Evolutionary conservation across 768 basidiomycete genomes (phyloP).

Genomic region (Auricularia auricula-judae): DNA sequence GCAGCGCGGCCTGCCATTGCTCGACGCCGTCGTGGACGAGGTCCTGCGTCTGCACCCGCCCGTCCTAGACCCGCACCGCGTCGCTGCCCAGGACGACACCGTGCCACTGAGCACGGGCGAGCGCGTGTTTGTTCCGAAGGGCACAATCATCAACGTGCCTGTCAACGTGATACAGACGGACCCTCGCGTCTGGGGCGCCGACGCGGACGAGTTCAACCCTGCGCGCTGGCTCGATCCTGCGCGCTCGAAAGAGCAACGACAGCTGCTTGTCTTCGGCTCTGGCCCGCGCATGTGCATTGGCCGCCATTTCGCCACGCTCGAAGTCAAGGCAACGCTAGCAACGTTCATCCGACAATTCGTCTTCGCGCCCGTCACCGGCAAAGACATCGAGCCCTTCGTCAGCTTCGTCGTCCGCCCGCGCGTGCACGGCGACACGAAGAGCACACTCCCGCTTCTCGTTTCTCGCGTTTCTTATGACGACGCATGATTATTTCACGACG

Average conservation of each 20-base stretch:
- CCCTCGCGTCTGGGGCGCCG: slow-evolving; percentile 44
- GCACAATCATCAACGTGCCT: slow-evolving; percentile 43
- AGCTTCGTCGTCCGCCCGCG: slow-evolving; percentile 9
- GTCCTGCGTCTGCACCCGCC: slow-evolving; percentile 51
- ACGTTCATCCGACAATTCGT: slow-evolving; percentile 7
- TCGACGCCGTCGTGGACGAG: slow-evolving; percentile 54
- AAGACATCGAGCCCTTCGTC: slow-evolving; percentile 8
- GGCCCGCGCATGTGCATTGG: slow-evolving; percentile 36
- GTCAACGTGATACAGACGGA: slow-evolving; percentile 49
- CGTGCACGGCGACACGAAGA: slow-evolving; percentile 6
- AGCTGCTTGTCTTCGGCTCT: slow-evolving; percentile 14
- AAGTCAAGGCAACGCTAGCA: slow-evolving; percentile 7
- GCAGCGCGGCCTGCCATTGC: slow-evolving; percentile 36
- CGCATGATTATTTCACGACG: too few relatives aligned
- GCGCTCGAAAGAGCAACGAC: not conserved
- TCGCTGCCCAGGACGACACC: slow-evolving; percentile 40
- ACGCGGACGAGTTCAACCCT: slow-evolving; percentile 46
- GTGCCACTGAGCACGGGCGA: slow-evolving; percentile 41
- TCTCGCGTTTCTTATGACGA: not conserved
- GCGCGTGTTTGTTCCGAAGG: slow-evolving; percentile 42
- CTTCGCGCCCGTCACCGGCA: slow-evolving; percentile 1
- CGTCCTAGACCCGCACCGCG: slow-evolving; percentile 55
- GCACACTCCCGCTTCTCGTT: slow-evolving; percentile 5
- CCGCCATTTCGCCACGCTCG: slow-evolving; percentile 5
- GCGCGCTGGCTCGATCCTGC: slow-evolving; percentile 42